phyloP scores from a whole-genome alignment of 768 basidiomycete species.

The Naganishia onofrii region DNA sequence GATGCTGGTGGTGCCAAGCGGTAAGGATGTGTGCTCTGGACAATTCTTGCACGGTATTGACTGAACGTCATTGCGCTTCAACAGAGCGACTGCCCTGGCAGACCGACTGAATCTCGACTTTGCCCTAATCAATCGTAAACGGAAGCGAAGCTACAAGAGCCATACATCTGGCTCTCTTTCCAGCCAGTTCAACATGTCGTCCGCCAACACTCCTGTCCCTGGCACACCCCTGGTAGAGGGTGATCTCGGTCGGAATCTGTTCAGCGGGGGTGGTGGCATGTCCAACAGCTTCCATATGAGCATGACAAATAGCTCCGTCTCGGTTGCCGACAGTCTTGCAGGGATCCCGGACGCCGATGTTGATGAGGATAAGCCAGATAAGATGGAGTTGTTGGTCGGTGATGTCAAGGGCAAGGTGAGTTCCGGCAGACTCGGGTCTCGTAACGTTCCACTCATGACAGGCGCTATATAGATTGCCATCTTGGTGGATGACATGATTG shows the following conservation, averaged over 20 bases:
- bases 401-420: slow-evolving; percentile 67
- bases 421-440: neutral
- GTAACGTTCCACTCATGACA: neutral
- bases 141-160: slow-evolving; percentile 58
- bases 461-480: slow-evolving; percentile 69
- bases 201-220: slow-evolving; percentile 36
- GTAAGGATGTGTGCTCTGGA: slow-evolving; percentile 53
- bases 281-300: slow-evolving; percentile 31
- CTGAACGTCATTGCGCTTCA: neutral
- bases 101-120: slow-evolving; percentile 95
- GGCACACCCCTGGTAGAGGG: slow-evolving; percentile 35
- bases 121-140: slow-evolving; percentile 98
- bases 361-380: slow-evolving; percentile 45
- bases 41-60: neutral
- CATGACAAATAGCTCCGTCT: slow-evolving; percentile 29
- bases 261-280: slow-evolving; percentile 29
- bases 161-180: slow-evolving; percentile 45
- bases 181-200: slow-evolving; percentile 10
- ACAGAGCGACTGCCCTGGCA: slow-evolving; percentile 92
- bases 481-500: slow-evolving; percentile 90
- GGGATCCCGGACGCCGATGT: neutral
- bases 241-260: slow-evolving; percentile 8
- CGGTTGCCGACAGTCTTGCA: slow-evolving; percentile 30
- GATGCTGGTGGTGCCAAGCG: slow-evolving; percentile 98
- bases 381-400: slow-evolving; percentile 68